phyloP scores from a whole-genome alignment of 169 alveolate species.

The Cystoisospora suis region DNA sequence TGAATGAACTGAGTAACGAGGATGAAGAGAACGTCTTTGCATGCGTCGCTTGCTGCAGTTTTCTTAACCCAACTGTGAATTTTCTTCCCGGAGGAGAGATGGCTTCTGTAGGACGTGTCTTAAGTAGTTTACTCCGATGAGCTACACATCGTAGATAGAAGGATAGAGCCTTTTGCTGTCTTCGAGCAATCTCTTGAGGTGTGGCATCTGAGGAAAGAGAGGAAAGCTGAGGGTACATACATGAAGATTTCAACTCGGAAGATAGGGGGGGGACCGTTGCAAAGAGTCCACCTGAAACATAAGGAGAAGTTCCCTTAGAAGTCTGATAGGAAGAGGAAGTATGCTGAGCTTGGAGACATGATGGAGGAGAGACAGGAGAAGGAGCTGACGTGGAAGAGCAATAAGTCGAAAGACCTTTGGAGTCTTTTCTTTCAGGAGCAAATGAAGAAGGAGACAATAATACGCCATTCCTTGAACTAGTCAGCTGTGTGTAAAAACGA shows the following conservation, averaged over 20 bases:
- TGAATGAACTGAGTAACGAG: too few relatives aligned
- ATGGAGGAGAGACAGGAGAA: not conserved
- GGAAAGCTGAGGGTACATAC: not conserved
- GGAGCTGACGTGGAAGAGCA: not conserved
- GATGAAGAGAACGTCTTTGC: not conserved
- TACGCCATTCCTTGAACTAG: too few relatives aligned
- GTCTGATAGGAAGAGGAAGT: too few relatives aligned
- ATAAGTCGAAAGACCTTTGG: not conserved
- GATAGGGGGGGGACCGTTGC: too few relatives aligned
- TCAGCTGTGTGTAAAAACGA: too few relatives aligned
- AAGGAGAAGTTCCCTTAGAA: too few relatives aligned
- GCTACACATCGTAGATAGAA: not conserved
- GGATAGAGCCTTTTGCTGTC: constrained; percentile 3
- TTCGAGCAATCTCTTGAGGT: not conserved
- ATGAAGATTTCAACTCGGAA: too few relatives aligned
- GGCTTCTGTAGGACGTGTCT: not conserved
- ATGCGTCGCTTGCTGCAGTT: too few relatives aligned
- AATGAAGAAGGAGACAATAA: not conserved
- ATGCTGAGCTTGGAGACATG: too few relatives aligned
- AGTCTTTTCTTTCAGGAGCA: not conserved
- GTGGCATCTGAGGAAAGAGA: not conserved
- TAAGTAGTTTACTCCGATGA: too few relatives aligned
- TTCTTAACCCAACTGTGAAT: not conserved
- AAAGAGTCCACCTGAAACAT: too few relatives aligned
- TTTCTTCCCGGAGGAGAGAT: not conserved